Percentiles rank a stretch among this genome's conserved stretches.
Conservation (phyloP, 2,329 filamentous ascomycete genomes). For the Hawksworthiomyces lignivorus region DNA sequence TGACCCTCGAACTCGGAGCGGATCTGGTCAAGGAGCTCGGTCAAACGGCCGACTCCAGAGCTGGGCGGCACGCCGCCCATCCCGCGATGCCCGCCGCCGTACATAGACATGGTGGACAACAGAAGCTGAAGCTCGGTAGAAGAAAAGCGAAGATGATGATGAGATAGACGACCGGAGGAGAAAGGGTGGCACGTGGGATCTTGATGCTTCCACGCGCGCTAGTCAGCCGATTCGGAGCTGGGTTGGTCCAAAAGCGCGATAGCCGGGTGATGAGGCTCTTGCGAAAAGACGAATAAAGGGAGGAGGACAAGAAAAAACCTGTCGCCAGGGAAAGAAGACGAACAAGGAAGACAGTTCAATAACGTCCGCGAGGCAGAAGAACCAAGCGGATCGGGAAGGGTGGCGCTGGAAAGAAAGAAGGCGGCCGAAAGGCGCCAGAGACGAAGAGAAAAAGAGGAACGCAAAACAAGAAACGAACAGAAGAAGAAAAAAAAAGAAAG, state of each 20-base stretch:
- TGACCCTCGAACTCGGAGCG: conserved; percentile 86
- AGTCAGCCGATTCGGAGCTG: no score
- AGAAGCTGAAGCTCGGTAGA: no score
- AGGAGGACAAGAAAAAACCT: neutral
- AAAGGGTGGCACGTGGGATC: no score
- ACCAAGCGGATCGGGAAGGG: neutral
- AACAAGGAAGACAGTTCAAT: neutral
- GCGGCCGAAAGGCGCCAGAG: no score
- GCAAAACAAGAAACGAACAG: neutral
- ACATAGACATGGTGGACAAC: conserved; percentile 60
- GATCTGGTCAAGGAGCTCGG: conserved; percentile 86
- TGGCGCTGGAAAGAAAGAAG: neutral
- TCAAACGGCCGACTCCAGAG: conserved; percentile 57
- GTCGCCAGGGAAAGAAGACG: no score
- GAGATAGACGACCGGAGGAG: no score
- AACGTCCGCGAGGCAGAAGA: neutral
- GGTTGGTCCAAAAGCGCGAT: no score
- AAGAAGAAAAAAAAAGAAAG: neutral
- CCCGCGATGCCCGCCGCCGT: conserved; percentile 69
- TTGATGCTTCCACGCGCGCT: no score
- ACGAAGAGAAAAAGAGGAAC: neutral
- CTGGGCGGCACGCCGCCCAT: conserved; percentile 61
- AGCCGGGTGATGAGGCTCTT: no score
- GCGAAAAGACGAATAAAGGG: neutral
- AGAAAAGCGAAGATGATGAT: neutral